A percentile compares a stretch with the other conserved stretches of the same genome.
Conservation (phyloP, 495 filamentous ascomycete species). For the Bathelium albidoporum region DNA sequence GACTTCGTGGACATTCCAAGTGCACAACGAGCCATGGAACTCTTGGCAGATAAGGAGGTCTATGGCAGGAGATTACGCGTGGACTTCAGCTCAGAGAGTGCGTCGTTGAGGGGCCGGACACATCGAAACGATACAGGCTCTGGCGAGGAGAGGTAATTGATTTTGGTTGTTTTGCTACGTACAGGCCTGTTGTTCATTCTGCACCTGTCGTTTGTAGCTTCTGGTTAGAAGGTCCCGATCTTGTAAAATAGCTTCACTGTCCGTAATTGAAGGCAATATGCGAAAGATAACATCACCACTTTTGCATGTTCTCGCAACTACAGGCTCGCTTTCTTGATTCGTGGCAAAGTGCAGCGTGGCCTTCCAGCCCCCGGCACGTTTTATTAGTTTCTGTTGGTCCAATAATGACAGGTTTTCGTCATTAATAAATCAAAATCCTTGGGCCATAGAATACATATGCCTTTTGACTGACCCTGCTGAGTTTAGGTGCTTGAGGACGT, state of each 20-base stretch:
- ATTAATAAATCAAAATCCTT: not conserved
- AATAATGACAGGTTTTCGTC: not conserved
- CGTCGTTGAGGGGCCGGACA: not conserved
- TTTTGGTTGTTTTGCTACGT: not conserved
- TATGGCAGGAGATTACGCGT: slow-evolving; percentile 57
- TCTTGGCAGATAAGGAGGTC: slow-evolving; percentile 47
- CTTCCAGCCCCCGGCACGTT: not conserved
- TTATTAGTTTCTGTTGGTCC: not conserved
- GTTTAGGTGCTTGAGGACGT: not conserved
- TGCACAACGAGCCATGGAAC: slow-evolving; percentile 47
- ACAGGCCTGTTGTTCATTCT: not conserved
- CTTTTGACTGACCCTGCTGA: not conserved
- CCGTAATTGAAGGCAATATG: not conserved
- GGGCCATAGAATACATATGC: not conserved
- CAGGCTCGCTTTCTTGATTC: not conserved
- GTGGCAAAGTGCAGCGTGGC: not conserved
- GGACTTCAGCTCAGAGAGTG: slow-evolving; percentile 42
- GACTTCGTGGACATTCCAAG: slow-evolving; percentile 64
- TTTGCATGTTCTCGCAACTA: not conserved
- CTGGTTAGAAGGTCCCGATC: not conserved
- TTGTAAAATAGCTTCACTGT: not conserved
- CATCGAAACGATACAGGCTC: not conserved
- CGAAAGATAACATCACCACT: slow-evolving; percentile 1
- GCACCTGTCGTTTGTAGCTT: not conserved
- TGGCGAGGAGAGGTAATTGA: not conserved